Base-by-base conservation (phyloP, 495 filamentous ascomycete species). In the Penicillium ucsense region DNA sequence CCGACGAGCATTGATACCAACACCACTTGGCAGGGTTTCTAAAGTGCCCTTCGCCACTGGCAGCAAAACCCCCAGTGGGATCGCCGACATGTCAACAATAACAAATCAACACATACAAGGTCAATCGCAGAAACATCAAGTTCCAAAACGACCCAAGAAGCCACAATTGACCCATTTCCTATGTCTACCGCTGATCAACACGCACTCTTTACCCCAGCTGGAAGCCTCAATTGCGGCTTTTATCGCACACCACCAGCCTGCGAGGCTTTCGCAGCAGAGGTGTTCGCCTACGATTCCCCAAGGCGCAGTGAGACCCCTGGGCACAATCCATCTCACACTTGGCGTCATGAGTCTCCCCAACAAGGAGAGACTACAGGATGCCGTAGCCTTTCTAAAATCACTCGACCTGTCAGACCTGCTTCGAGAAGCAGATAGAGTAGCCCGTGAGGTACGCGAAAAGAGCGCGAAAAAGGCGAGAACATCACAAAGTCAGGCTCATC, bases 111-210 rank as follows among this genome's bases (percentile, higher is more conserved):
- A 52, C 27, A 20, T 20, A 20, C 29, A 45, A 38, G 50, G 29
- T 9, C 47, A 36, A 12, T 10, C 29, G 5, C 41, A 43, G n/a
- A 43, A 12, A 31, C 36, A 31, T 12, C 47, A 43, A 31, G 36
- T 47, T 31, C 43, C 29, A 28, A 44, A 33, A 5, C 52, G 49
- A 30, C 51, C 59, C 38, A 68, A 67, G 54, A 49, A 52, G 11
- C 70, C 73, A 11, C 69, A 66, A 11, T 74, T 86, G n/a, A 95
- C 90, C 0, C 90, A 95, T 63, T 95, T 95, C 61, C 79, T 95
- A 35, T 91, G 86, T 64, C 64, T 95, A 43, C 88, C 90, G 7
- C 80, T 95, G 50, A 72, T 85, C 48, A 88, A 78, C 30, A 29
- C 66, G 0, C 33, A 59, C 10, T 88, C 86, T 1, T 70, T 81